Base-by-base conservation (phyloP, 2,329 filamentous ascomycete species). In the Aspergillus puulaauensis region DNA sequence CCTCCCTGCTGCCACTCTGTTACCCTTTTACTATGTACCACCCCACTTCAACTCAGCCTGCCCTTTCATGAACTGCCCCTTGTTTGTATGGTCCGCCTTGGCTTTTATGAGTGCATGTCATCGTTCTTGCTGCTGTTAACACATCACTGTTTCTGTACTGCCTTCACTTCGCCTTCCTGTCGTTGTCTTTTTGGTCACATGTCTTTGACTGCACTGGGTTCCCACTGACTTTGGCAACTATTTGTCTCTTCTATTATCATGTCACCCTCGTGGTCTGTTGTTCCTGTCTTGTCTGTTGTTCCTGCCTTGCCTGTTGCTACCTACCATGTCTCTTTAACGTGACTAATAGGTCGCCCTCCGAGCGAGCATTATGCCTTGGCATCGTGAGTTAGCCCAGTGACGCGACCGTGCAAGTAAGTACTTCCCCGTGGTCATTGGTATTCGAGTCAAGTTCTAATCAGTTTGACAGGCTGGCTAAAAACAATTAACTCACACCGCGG, bases 351-450 rank as follows among this genome's bases (percentile, higher is more conserved):
- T n/a, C 35, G 27, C 35, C 35, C 35, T 37, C 35, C 35, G 35
- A 37, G 35, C 35, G 35, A 37, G 35, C 35, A 37, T 37, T 37
- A 37, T 37, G 35, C 35, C 35, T 37, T 37, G 35, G 35, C 35
- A 37, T 14, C 35, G 35, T 37, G 64, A 58, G 46, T 58, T 40
- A 39, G 61, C 50, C 61, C 62, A 66, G 64, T 64, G 14, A 21
- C 40, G 46, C 17, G n/a, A 48, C 15, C 35, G 49, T 27, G 49
- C 49, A 33, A 31, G 49, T 52, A 23, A 43, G 49, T 52, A 17
- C 21, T 40, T n/a, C 19, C 21, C 2, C 12, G 14, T 31, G 14
- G 5, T 43, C 39, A 21, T 17, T 5, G 19, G 11, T 14, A 40
- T 41, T 6, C 33, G 14, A 31, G 6, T 15, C 15, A 21, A 19